These are phyloP conservation scores for Acer saccharum DNA, from an alignment of 345 rosid genomes.

Conservation along the genomic window DNA sequence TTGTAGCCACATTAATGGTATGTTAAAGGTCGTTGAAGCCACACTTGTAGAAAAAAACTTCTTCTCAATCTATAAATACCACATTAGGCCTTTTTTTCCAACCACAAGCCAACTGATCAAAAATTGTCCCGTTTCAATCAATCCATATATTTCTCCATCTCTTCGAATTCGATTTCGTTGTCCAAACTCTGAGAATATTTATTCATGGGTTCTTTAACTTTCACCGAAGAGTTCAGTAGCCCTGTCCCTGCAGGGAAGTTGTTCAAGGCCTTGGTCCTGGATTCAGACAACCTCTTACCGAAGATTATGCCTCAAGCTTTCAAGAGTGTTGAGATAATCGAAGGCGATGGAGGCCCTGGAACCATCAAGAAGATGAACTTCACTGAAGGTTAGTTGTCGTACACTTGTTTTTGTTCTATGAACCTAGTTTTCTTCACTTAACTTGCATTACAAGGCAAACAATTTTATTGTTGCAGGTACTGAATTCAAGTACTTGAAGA, in stretches of 20 bases:
- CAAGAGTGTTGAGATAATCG: constrained; percentile 26
- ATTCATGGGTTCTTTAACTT: constrained; percentile 31
- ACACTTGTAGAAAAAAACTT: too few relatives aligned
- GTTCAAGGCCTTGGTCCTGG: constrained; percentile 38
- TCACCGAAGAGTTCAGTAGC: constrained; percentile 24
- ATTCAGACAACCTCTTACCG: constrained; percentile 31
- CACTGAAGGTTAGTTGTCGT: constrained; percentile 17
- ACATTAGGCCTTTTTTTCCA: background rate
- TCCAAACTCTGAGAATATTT: too few relatives aligned
- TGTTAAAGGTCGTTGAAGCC: too few relatives aligned
- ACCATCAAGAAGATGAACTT: constrained; percentile 34
- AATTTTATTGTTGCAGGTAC: constrained; percentile 15
- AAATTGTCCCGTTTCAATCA: background rate
- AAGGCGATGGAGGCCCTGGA: constrained; percentile 49
- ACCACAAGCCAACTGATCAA: background rate
- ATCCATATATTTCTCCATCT: background rate
- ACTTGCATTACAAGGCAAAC: background rate
- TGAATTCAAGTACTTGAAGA: constrained; percentile 27
- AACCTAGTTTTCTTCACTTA: background rate
- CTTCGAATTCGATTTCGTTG: background rate
- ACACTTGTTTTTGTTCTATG: too few relatives aligned
- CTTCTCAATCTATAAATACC: constrained; percentile 7
- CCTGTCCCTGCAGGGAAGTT: constrained; percentile 32
- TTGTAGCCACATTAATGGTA: too few relatives aligned
- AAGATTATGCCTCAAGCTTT: constrained; percentile 39